Base-by-base conservation (phyloP, 805 yeast species). In the Starmera caribaea region DNA sequence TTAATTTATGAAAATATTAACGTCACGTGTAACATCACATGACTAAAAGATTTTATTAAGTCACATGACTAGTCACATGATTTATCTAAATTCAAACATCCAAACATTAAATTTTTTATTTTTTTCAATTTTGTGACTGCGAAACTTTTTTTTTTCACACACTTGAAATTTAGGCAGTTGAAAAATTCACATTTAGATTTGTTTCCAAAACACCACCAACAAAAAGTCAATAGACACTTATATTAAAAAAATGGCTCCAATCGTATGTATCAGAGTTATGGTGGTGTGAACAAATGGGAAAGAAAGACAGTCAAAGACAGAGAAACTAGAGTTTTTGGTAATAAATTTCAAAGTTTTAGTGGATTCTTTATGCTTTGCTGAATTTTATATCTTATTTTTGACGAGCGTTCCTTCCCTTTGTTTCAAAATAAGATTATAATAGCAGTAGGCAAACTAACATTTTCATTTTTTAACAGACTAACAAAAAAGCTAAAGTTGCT, bases 401-500 rank as follows among this genome's bases (percentile, higher is more conserved):
- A 21, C 26, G 26, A 21, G 26, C 8, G 26, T 21, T 21, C 8
- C 26, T 21, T 21, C 10, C 7, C 30, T 35, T 30, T 30, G 8
- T 7, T 14, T n/a, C 33, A 8, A 34, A 21, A 21, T 5, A 10
- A 14, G 13, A 42, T 38, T 46, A 50, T 57, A 62, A 58, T 65
- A 63, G 82, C 85, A 76, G 85, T 79, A 81, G 87, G 85, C 83
- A 70, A 74, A 69, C 79, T 65, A 68, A 63, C 62, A 57, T 59
- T 50, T 43, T 50, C 39, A 53, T 57, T 59, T 50, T 43, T 50
- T 40, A 53, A 47, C 66, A 81, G 94, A 80, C 88, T 68, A 65
- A 83, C 76, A 75, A 79, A 78, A 80, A 79, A 74, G 72, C 81
- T 68, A 83, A 78, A 67, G 76, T 75, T 66, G 78, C 84, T 65